A percentile compares a stretch with the other conserved stretches of the same genome.
Conservation (phyloP, 2,329 filamentous ascomycete genomes). For the Metarhizium robertsii region DNA sequence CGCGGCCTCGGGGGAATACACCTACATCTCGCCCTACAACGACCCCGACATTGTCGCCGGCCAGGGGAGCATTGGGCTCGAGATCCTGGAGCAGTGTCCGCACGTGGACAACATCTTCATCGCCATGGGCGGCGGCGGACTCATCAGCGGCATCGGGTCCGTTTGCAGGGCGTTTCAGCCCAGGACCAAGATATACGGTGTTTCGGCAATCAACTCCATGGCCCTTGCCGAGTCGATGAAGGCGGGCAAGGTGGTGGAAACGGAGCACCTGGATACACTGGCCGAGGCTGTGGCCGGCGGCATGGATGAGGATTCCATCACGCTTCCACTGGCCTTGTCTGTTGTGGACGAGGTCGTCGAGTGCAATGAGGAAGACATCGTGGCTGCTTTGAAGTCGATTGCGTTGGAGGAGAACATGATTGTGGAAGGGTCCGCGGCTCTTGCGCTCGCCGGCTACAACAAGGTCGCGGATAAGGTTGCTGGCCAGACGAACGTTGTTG, state of each 20-base stretch:
- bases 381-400: constrained; percentile 7
- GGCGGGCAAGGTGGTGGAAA: constrained; percentile 12
- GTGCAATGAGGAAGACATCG: constrained; percentile 12
- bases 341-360: constrained; percentile 15
- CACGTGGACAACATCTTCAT: constrained; percentile 14
- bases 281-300: constrained; percentile 16
- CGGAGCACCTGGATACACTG: constrained; percentile 13
- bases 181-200: constrained; percentile 10
- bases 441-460: constrained; percentile 14
- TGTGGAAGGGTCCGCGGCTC: constrained; percentile 14
- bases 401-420: constrained; percentile 16
- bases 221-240: constrained; percentile 13
- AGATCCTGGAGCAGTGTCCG: constrained; percentile 14
- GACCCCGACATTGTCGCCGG: constrained; percentile 12
- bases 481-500: constrained; percentile 11
- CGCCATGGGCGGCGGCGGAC: constrained; percentile 15
- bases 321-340: constrained; percentile 10
- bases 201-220: constrained; percentile 13
- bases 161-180: constrained; percentile 15
- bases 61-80: constrained; percentile 12
- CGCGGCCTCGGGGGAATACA: constrained; percentile 11
- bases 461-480: constrained; percentile 6
- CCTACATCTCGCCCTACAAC: constrained; percentile 16
- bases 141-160: constrained; percentile 15
- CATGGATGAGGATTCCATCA: constrained; percentile 14